phyloP scores from a whole-genome alignment of 179 eudicot species.

The Carnegiea gigantea region DNA sequence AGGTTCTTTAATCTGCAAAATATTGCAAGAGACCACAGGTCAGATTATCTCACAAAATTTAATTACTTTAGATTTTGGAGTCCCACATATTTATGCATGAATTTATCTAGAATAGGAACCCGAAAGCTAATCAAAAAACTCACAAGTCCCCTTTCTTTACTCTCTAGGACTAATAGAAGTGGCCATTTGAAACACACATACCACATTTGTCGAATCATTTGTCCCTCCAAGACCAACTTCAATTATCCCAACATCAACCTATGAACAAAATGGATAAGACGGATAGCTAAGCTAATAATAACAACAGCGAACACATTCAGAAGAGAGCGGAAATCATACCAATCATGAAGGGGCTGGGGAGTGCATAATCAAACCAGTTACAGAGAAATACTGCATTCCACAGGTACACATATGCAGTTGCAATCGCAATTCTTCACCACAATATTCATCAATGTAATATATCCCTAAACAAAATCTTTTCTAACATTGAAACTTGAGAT shows the following conservation, averaged over 20 bases:
- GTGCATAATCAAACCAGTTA: background rate
- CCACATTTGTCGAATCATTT: constrained; percentile 88
- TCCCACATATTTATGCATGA: background rate
- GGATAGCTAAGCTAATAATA: background rate
- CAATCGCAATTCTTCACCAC: background rate
- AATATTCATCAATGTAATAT: no score
- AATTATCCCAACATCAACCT: constrained; percentile 90
- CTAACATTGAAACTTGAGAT: background rate
- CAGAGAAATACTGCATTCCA: background rate
- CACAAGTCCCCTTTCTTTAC: background rate
- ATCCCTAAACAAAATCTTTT: background rate
- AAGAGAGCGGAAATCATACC: background rate
- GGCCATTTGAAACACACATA: constrained; percentile 28
- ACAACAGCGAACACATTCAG: background rate
- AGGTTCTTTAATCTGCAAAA: constrained; percentile 70
- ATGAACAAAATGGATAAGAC: constrained; percentile 19
- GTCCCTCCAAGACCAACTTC: constrained; percentile 91
- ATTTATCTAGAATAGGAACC: background rate
- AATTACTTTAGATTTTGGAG: background rate
- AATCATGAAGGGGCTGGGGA: background rate
- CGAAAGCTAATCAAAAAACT: background rate
- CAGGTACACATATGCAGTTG: background rate
- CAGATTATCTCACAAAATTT: background rate
- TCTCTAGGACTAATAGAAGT: background rate
- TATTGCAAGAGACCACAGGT: background rate